These are phyloP conservation scores for Pichia sp. DNA, from an alignment of 1,139 yeast species.

Conservation along the genomic window DNA sequence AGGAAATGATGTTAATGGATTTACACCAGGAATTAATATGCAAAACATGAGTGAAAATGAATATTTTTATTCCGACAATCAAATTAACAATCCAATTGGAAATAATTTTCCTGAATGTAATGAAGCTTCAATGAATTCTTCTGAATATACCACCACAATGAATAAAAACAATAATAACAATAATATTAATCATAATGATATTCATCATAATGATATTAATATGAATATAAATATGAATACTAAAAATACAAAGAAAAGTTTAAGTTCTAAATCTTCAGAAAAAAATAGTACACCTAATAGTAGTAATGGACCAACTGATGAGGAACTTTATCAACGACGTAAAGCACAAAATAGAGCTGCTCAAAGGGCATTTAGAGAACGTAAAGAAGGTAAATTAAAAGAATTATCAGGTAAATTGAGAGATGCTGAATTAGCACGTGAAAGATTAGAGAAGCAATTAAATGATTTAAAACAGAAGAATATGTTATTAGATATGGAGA, in stretches of 20 bases:
- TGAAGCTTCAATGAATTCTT: too few relatives aligned
- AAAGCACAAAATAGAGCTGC: slow-evolving; percentile 88
- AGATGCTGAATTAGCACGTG: slow-evolving; percentile 55
- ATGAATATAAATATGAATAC: neutral
- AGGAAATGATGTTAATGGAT: neutral
- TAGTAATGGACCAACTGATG: slow-evolving; percentile 30
- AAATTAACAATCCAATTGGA: too few relatives aligned
- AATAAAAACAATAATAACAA: too few relatives aligned
- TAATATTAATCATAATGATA: too few relatives aligned
- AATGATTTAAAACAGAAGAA: slow-evolving; percentile 50
- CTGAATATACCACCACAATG: too few relatives aligned
- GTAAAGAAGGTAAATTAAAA: slow-evolving; percentile 68
- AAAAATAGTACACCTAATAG: neutral
- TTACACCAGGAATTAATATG: neutral
- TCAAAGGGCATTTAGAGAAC: slow-evolving; percentile 81
- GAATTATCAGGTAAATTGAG: slow-evolving; percentile 57
- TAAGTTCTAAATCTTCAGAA: neutral
- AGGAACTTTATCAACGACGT: slow-evolving; percentile 47
- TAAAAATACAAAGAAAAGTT: neutral
- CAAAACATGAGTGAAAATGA: too few relatives aligned
- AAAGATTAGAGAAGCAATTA: slow-evolving; percentile 45
- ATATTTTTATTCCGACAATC: too few relatives aligned
- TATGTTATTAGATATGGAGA: slow-evolving; percentile 51
- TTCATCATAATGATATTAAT: neutral
- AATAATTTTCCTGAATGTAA: too few relatives aligned